Evolutionary conservation across 257 asterid species (phyloP), one percentile per base, ranked within the genome.

Genomic region (Henckelia pumila): DNA sequence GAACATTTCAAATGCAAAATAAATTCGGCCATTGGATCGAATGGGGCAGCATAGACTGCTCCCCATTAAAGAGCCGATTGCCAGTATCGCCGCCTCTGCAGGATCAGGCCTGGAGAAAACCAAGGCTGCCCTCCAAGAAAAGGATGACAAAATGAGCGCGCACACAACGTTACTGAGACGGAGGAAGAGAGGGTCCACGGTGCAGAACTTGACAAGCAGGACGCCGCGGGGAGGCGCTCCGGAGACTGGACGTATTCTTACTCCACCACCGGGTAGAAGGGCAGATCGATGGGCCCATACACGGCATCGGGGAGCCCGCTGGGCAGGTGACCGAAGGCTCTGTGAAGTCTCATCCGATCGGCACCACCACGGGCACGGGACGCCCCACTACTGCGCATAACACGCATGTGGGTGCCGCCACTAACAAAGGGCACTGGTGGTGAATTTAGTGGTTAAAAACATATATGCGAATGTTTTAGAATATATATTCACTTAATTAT

Each of bases 61-160:
- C n/a, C n/a, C n/a, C 30, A 5, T 28, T 2, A 28, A 88, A 67
- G 91, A 89, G 72, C 53, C 74, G 17, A 88, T 88, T 16, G 75
- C 88, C 5, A 84, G 85, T 57, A 59, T 75, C 1, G 91, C 85
- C 50, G 96, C 96, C 29, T 80, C 92, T 2, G 96, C 96, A 1
- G 75, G 77, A 40, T 73, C 95, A 11, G 96, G 96, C 75, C 64
- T 82, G 80, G 95, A 82, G 2, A 89, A 89, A 61, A 73, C 95
- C 52, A 87, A 73, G 65, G 95, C 95, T 57, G 70, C 71, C 69
- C 75, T 76, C 6, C 88, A 79, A 75, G 95, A 85, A 67, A 84
- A 87, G 95, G 61, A 80, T 67, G 95, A 88, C 16, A 80, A 59
- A 22, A 53, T 82, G 84, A 73, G 73, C 0, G 85, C 92, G 0